Percentiles rank a stretch among this genome's conserved stretches.
These are phyloP conservation scores for Pleurotus eryngii DNA, from an alignment of 768 basidiomycete genomes.

Conservation along the genomic window DNA sequence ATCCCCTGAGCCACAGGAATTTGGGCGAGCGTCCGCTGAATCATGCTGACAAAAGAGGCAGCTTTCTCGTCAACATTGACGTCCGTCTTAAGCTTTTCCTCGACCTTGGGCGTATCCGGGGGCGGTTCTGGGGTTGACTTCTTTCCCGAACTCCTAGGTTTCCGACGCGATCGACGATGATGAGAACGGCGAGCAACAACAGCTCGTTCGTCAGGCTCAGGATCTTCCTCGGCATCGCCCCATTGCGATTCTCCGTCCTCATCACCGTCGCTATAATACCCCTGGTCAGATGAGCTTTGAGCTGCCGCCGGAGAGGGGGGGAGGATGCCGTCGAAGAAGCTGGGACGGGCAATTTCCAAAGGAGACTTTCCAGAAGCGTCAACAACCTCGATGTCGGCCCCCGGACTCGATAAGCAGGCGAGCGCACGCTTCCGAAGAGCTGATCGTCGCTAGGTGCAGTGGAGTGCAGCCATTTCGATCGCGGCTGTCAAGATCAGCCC, in stretches of 20 bases:
- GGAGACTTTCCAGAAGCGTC: constrained; percentile 69
- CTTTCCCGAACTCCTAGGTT: constrained; percentile 22
- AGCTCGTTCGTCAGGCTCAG: constrained; percentile 33
- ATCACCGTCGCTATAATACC: constrained; percentile 1
- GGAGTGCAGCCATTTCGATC: constrained; percentile 92
- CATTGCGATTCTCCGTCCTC: constrained; percentile 59
- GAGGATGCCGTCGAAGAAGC: constrained; percentile 41
- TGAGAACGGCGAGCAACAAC: constrained; percentile 18
- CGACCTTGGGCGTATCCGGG: constrained; percentile 15
- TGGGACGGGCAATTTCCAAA: constrained; percentile 49
- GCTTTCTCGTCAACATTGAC: constrained; percentile 34
- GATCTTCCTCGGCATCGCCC: constrained; percentile 71
- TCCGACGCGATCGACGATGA: constrained; percentile 19
- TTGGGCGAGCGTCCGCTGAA: constrained; percentile 71
- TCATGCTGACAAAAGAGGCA: constrained; percentile 61
- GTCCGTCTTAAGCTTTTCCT: constrained; percentile 9
- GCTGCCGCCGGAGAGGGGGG: constrained; percentile 17
- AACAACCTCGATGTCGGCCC: constrained; percentile 73
- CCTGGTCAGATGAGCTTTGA: constrained; percentile 23
- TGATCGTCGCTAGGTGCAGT: constrained; percentile 79
- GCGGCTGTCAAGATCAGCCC: constrained; percentile 76
- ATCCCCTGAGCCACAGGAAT: constrained; percentile 55
- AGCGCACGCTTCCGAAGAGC: constrained; percentile 59
- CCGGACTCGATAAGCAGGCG: constrained; percentile 71
- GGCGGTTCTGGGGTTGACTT: constrained; percentile 30